Conservation (phyloP, 441 rosid genomes). For the Melianthus villosus region DNA sequence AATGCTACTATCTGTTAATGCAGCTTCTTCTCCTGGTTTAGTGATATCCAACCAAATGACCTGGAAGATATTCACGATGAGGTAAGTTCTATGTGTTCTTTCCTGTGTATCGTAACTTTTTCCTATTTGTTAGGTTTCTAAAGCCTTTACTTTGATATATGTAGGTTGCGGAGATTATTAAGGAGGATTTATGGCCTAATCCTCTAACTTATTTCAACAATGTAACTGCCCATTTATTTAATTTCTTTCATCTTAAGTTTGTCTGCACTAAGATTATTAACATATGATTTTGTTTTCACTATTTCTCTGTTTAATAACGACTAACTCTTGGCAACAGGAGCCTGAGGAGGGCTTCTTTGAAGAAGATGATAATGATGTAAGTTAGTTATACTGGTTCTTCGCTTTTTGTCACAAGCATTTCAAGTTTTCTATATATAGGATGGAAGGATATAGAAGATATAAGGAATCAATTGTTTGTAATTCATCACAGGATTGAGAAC, state of each 20-base stretch:
- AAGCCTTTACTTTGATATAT: neutral
- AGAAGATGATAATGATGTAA: too few species aligned
- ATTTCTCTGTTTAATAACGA: too few species aligned
- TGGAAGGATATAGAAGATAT: too few species aligned
- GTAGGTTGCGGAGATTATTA: slow-evolving; percentile 85
- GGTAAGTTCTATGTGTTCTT: slow-evolving; percentile 22
- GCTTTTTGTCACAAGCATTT: too few species aligned
- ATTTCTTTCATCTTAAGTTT: neutral
- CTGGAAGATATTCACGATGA: slow-evolving; percentile 65
- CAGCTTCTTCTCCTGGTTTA: slow-evolving; percentile 90
- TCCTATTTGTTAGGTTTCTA: neutral
- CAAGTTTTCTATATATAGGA: too few species aligned
- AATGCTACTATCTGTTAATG: slow-evolving; percentile 3
- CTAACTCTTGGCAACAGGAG: too few species aligned
- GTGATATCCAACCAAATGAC: slow-evolving; percentile 40
- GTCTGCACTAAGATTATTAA: neutral
- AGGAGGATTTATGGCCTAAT: slow-evolving; percentile 92
- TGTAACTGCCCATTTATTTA: too few species aligned
- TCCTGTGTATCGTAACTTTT: neutral
- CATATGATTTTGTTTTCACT: too few species aligned
- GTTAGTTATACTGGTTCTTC: too few species aligned
- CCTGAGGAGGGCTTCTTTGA: too few species aligned
- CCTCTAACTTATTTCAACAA: slow-evolving; percentile 80
- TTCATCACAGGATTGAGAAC: too few species aligned
- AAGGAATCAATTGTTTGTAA: too few species aligned